Evolutionary conservation across 768 basidiomycete species (phyloP).

Genomic region (Rhodosporidiobolus sp.): DNA sequence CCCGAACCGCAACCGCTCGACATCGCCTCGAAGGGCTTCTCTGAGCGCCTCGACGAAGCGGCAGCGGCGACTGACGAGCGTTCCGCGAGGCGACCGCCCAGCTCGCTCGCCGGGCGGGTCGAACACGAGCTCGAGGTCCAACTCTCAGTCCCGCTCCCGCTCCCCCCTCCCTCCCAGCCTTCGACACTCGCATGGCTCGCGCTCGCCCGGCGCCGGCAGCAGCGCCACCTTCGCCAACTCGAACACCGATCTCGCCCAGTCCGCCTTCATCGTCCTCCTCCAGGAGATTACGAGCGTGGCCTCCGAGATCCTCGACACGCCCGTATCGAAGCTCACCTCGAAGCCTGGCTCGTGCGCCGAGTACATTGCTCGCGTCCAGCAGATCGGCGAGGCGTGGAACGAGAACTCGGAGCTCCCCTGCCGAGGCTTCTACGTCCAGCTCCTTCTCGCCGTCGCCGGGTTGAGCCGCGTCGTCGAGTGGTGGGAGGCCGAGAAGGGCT

Average conservation of each 20-base stretch:
- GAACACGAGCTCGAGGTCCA: constrained; percentile 67
- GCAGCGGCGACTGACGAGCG: constrained; percentile 37
- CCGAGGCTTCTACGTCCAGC: constrained; percentile 95
- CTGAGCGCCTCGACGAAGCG: constrained; percentile 8
- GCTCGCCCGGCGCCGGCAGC: constrained; percentile 18
- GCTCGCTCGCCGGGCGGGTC: constrained; percentile 24
- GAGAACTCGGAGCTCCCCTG: constrained; percentile 98
- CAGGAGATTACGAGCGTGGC: constrained; percentile 77
- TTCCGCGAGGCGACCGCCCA: constrained; percentile 14
- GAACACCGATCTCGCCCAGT: constrained; percentile 19
- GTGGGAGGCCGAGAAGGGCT: constrained; percentile 94
- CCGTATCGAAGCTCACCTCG: constrained; percentile 75
- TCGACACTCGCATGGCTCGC: constrained; percentile 10
- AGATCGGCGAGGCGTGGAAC: constrained; percentile 92
- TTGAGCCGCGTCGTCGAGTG: constrained; percentile 95
- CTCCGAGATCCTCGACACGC: constrained; percentile 88
- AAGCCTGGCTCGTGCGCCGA: constrained; percentile 79
- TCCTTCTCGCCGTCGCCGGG: constrained; percentile 89
- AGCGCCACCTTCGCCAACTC: neutral
- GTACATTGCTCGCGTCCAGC: constrained; percentile 84
- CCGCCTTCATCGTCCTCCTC: constrained; percentile 39
- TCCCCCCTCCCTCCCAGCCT: constrained; percentile 58
- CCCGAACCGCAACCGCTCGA: neutral
- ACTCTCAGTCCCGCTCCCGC: constrained; percentile 90
- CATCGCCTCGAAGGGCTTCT: constrained; percentile 31